A percentile compares a stretch with the other conserved stretches of the same genome.
phyloP scores from a whole-genome alignment of 192 early-diverging fungal species.

The Entomortierella parvispora region DNA sequence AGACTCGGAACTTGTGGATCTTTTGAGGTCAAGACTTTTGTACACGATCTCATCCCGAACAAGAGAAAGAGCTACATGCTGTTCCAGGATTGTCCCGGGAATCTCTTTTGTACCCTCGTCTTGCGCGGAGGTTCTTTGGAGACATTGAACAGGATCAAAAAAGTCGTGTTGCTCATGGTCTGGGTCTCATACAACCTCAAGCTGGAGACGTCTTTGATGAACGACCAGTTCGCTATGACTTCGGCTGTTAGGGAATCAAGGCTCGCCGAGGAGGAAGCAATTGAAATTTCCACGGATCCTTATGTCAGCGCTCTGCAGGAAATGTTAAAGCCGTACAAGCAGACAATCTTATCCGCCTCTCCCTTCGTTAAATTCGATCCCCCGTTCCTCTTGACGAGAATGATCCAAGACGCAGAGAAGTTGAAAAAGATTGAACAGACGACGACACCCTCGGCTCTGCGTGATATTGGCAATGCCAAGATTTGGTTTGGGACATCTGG shows the following conservation, averaged over 20 bases:
- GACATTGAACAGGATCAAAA: slow-evolving; percentile 79
- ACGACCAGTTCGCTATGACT: slow-evolving; percentile 79
- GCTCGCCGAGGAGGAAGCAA: slow-evolving; percentile 18
- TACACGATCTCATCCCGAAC: slow-evolving; percentile 83
- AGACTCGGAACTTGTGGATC: slow-evolving; percentile 80
- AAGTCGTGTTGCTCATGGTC: slow-evolving; percentile 83
- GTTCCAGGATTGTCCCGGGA: slow-evolving; percentile 85
- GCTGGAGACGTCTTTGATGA: slow-evolving; percentile 83
- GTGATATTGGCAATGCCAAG: slow-evolving; percentile 44
- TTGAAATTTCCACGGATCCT: slow-evolving; percentile 35
- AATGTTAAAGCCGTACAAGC: slow-evolving; percentile 68
- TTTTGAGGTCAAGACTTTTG: slow-evolving; percentile 84
- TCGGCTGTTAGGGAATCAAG: slow-evolving; percentile 32
- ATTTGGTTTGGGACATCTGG: slow-evolving; percentile 17
- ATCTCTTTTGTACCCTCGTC: slow-evolving; percentile 87
- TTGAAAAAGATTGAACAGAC: slow-evolving; percentile 49
- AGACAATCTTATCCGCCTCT: slow-evolving; percentile 87
- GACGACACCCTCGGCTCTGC: slow-evolving; percentile 15
- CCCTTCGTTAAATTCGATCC: slow-evolving; percentile 87
- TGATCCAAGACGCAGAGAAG: slow-evolving; percentile 69
- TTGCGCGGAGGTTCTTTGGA: slow-evolving; percentile 84
- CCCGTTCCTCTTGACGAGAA: slow-evolving; percentile 79
- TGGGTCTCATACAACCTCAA: slow-evolving; percentile 89
- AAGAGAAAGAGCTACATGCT: slow-evolving; percentile 88
- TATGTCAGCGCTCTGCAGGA: slow-evolving; percentile 44